A percentile compares a stretch with the other conserved stretches of the same genome.
These are phyloP conservation scores for Polytrichum formosum DNA, from an alignment of 225 moss, liverwort and hornwort species.

Conservation along the genomic window DNA sequence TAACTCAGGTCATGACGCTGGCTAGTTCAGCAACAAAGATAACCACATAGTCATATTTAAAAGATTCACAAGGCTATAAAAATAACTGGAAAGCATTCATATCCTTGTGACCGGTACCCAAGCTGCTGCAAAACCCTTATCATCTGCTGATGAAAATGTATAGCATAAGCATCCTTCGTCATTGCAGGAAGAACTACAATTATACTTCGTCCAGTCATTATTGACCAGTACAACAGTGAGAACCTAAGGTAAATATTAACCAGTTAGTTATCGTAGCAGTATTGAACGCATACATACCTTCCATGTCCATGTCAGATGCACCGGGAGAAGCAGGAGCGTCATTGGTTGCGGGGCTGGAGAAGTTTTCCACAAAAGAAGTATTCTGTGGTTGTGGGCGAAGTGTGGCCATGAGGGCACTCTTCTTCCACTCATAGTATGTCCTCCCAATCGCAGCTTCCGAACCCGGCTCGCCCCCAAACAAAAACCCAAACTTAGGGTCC, in stretches of 20 bases:
- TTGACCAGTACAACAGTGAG: too few relatives aligned
- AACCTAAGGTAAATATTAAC: too few relatives aligned
- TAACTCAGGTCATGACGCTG: too few relatives aligned
- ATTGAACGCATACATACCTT: conserved; percentile 33
- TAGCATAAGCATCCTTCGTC: too few relatives aligned
- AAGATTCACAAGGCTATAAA: too few relatives aligned
- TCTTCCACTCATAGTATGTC: conserved; percentile 75
- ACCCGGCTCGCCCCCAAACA: conserved; percentile 58
- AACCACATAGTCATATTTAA: too few relatives aligned
- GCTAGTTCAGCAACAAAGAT: too few relatives aligned
- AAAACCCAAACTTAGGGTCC: conserved; percentile 59
- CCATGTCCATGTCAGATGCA: conserved; percentile 75
- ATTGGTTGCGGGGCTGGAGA: not conserved
- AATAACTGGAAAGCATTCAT: too few relatives aligned
- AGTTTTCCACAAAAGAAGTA: conserved; percentile 6
- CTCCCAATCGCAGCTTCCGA: conserved; percentile 54
- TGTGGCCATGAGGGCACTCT: conserved; percentile 35
- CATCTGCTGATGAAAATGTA: not conserved
- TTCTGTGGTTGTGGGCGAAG: not conserved
- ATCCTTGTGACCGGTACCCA: not conserved
- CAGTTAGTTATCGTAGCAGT: too few relatives aligned
- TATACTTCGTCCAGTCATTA: too few relatives aligned
- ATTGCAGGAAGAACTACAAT: too few relatives aligned
- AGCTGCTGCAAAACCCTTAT: not conserved
- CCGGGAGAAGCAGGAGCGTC: conserved; percentile 26